A percentile compares a stretch with the other conserved stretches of the same genome.
Conservation (phyloP, 805 yeast genomes). For the Pichia cabralensis region DNA sequence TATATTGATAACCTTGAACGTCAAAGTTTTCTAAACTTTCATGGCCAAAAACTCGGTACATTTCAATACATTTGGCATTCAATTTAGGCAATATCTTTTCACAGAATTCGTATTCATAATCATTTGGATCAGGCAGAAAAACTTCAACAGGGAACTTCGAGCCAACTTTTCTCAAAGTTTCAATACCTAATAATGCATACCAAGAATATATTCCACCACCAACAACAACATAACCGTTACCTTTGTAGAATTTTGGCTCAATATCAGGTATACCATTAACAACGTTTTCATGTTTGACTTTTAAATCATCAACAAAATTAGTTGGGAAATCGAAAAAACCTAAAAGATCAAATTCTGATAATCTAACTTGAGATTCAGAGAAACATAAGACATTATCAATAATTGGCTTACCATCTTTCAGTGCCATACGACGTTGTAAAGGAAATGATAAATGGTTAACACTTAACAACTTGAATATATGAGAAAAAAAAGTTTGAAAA, state of each 20-base stretch:
- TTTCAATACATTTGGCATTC: slow-evolving; percentile 57
- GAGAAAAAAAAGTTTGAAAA: slow-evolving; percentile 24
- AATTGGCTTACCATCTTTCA: slow-evolving; percentile 25
- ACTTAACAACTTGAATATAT: slow-evolving; percentile 22
- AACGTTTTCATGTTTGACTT: slow-evolving; percentile 24
- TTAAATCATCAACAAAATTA: slow-evolving; percentile 25
- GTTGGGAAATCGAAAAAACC: slow-evolving; percentile 22
- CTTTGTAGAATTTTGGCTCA: slow-evolving; percentile 22
- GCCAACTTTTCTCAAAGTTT: slow-evolving; percentile 55
- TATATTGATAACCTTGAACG: slow-evolving; percentile 59
- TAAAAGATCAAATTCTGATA: slow-evolving; percentile 21
- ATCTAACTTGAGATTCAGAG: slow-evolving; percentile 19
- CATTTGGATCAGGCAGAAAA: slow-evolving; percentile 59
- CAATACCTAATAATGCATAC: slow-evolving; percentile 55
- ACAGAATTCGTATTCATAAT: slow-evolving; percentile 67
- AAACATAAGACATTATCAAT: slow-evolving; percentile 24
- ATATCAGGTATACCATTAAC: slow-evolving; percentile 21
- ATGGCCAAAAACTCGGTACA: slow-evolving; percentile 52
- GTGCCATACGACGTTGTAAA: slow-evolving; percentile 20
- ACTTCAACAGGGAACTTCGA: slow-evolving; percentile 73
- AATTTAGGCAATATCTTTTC: slow-evolving; percentile 48
- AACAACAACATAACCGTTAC: slow-evolving; percentile 53
- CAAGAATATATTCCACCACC: slow-evolving; percentile 78
- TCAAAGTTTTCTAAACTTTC: slow-evolving; percentile 36
- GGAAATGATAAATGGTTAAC: slow-evolving; percentile 24